These are phyloP conservation scores for Euphorbia lathyris DNA, from an alignment of 345 rosid genomes.

Conservation along the genomic window DNA sequence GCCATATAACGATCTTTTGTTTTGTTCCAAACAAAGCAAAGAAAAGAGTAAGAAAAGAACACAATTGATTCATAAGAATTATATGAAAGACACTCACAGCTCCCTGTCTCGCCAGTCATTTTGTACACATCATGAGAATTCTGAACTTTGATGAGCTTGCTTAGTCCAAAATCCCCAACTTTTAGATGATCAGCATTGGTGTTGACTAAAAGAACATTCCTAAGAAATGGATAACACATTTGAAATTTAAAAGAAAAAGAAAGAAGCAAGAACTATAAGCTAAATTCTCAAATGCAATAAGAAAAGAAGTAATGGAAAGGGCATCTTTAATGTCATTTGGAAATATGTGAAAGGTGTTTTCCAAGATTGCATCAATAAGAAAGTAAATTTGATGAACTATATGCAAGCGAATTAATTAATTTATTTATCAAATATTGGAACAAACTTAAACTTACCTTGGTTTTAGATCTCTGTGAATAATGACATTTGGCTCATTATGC, in stretches of 20 bases:
- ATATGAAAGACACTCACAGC: constrained; percentile 60
- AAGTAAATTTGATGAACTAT: not conserved
- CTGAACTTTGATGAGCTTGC: constrained; percentile 97
- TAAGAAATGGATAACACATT: constrained; percentile 29
- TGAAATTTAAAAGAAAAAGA: not conserved
- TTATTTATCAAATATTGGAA: constrained; percentile 7
- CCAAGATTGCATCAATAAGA: not conserved
- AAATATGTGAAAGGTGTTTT: constrained; percentile 5
- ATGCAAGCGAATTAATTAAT: not conserved
- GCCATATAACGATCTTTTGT: constrained; percentile 96
- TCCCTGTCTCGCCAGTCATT: constrained; percentile 99
- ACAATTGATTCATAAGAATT: constrained; percentile 8
- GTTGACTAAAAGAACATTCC: constrained; percentile 98
- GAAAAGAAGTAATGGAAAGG: constrained; percentile 1
- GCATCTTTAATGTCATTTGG: not conserved
- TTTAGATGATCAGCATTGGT: constrained; percentile 91
- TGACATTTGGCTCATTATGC: constrained; percentile 97
- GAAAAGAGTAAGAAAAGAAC: constrained; percentile 20
- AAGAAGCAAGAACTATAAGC: not conserved
- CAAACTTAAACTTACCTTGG: constrained; percentile 58
- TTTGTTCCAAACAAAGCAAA: constrained; percentile 17
- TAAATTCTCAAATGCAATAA: not conserved
- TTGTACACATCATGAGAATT: constrained; percentile 95
- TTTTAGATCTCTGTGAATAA: constrained; percentile 88
- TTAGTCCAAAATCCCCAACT: constrained; percentile 98